These are phyloP conservation scores for Meira miltonrushii DNA, from an alignment of 1,284 basidiomycete genomes.

Conservation along the genomic window DNA sequence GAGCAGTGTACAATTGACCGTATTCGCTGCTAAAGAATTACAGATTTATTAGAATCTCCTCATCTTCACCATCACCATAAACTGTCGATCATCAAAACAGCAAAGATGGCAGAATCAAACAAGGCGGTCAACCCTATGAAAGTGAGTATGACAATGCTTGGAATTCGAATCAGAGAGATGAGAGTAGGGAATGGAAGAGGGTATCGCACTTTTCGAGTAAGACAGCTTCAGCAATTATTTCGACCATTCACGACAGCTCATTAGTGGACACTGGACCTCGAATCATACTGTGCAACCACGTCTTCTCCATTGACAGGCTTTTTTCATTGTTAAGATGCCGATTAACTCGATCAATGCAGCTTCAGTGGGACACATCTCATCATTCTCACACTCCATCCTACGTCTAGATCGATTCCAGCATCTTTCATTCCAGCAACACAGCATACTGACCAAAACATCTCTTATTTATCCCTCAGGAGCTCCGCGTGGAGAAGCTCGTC, in stretches of 20 bases:
- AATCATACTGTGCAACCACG: too few relatives aligned
- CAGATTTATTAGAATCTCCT: too few relatives aligned
- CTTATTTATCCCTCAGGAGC: constrained; percentile 61
- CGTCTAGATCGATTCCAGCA: neutral
- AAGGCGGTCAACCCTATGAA: constrained; percentile 52
- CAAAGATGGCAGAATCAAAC: constrained; percentile 47
- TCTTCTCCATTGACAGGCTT: neutral
- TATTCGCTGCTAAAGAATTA: too few relatives aligned
- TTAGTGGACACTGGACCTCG: neutral
- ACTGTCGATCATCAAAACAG: neutral
- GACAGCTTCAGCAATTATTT: neutral
- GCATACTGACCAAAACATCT: neutral
- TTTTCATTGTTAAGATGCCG: neutral
- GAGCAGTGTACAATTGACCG: too few relatives aligned
- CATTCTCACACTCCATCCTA: neutral
- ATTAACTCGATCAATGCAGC: too few relatives aligned
- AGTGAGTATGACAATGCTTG: constrained; percentile 24
- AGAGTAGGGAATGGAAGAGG: neutral
- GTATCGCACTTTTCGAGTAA: neutral
- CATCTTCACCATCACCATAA: too few relatives aligned
- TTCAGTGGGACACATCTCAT: neutral
- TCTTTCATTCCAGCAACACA: neutral
- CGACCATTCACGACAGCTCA: neutral
- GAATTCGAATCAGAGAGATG: constrained; percentile 8
- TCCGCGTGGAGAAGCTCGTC: constrained; percentile 96